Evolutionary conservation across 768 basidiomycete genomes (phyloP).

Genomic region (Kwoniella dejecticola): DNA sequence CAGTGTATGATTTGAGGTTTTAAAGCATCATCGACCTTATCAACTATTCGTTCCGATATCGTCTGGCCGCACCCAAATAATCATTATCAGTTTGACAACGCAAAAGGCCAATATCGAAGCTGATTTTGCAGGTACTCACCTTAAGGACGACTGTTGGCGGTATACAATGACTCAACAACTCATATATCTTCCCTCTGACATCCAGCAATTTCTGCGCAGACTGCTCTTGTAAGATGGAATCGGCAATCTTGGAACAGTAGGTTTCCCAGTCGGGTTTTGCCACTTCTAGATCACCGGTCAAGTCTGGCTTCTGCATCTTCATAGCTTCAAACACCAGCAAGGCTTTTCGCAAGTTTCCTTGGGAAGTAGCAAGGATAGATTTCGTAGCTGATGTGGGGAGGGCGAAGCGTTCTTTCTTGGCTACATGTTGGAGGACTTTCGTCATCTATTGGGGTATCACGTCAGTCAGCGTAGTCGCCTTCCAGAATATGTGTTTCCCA

Average conservation of each 20-base stretch:
- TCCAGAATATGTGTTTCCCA: too few relatives aligned
- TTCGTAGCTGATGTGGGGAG: conserved; percentile 74
- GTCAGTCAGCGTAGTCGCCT: too few relatives aligned
- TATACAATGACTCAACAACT: conserved; percentile 94
- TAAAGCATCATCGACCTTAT: conserved; percentile 82
- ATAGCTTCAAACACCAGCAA: conserved; percentile 91
- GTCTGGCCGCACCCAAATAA: conserved; percentile 63
- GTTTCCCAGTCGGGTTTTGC: conserved; percentile 99
- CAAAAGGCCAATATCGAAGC: too few relatives aligned
- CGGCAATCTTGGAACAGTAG: conserved; percentile 88
- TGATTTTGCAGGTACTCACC: too few relatives aligned
- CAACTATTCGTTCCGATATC: conserved; percentile 81
- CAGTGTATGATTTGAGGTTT: conserved; percentile 96
- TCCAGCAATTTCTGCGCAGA: conserved; percentile 85
- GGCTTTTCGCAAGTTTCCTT: conserved; percentile 92
- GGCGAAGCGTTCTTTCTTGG: conserved; percentile 74
- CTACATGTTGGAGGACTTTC: conserved; percentile 74
- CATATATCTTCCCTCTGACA: conserved; percentile 89
- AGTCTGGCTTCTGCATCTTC: conserved; percentile 93
- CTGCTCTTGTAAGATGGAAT: conserved; percentile 86
- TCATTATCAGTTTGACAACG: neutral
- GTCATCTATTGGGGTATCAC: conserved; percentile 69
- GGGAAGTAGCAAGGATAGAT: conserved; percentile 77
- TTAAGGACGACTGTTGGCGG: conserved; percentile 89
- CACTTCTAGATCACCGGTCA: conserved; percentile 74